These are phyloP conservation scores for Aegilops speltoides DNA, from an alignment of 176 grass and related monocot species.

Conservation along the genomic window DNA sequence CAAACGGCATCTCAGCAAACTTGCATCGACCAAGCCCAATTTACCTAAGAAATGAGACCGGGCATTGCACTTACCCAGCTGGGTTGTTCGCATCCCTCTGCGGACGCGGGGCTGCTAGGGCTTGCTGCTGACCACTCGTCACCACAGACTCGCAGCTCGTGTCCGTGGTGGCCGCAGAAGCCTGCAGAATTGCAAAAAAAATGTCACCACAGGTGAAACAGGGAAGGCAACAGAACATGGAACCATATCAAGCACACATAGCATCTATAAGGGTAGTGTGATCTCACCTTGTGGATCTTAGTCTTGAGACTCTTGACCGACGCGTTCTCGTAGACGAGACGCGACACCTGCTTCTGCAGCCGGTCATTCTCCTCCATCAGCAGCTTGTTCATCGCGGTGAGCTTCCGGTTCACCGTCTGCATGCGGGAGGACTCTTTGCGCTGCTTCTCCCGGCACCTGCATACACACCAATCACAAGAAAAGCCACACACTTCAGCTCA, in stretches of 20 bases:
- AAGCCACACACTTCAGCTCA: neutral
- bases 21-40: conserved; percentile 1
- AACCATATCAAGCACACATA: neutral
- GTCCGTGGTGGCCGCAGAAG: conserved; percentile 86
- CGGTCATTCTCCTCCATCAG: conserved; percentile 99
- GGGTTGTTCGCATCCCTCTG: conserved; percentile 91
- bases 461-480: conserved; percentile 17
- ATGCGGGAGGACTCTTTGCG: conserved; percentile 95
- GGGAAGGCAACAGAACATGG: neutral
- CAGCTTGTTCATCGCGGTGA: conserved; percentile 94
- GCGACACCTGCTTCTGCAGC: conserved; percentile 95
- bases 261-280: neutral
- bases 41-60: neutral
- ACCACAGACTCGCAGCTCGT: conserved; percentile 99
- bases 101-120: conserved; percentile 63
- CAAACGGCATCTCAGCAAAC: neutral
- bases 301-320: conserved; percentile 21
- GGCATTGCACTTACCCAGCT: conserved; percentile 62
- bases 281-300: conserved; percentile 71
- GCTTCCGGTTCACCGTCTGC: conserved; percentile 92
- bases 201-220: neutral
- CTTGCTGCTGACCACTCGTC: conserved; percentile 92
- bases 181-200: conserved; percentile 38
- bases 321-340: conserved; percentile 86
- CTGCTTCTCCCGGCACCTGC: conserved; percentile 96